These are phyloP conservation scores for Pseudognaphalium luteoalbum DNA, from an alignment of 129 eudicot genomes.

Conservation along the genomic window DNA sequence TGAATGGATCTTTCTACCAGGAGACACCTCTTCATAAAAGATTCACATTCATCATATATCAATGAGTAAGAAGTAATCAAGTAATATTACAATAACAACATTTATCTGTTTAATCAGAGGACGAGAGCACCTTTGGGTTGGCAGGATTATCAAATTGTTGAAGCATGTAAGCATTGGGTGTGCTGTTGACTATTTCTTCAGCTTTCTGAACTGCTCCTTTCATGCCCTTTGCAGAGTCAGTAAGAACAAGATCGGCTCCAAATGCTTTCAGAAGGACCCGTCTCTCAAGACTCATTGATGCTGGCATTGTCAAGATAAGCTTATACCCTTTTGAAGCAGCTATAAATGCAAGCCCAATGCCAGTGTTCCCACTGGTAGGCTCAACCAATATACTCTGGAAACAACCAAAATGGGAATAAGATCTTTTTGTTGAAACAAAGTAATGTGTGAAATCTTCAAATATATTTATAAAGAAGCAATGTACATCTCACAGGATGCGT, in stretches of 20 bases:
- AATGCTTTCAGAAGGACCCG: slow-evolving; percentile 95
- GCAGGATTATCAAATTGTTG: slow-evolving; percentile 99
- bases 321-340: slow-evolving; percentile 98
- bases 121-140: slow-evolving; percentile 78
- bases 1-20: background rate
- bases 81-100: too few species aligned
- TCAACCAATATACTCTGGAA: slow-evolving; percentile 87
- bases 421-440: background rate
- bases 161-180: slow-evolving; percentile 94
- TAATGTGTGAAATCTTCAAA: background rate
- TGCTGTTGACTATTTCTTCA: slow-evolving; percentile 76
- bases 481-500: background rate
- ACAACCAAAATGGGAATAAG: slow-evolving; percentile 15
- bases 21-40: background rate
- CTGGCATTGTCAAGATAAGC: slow-evolving; percentile 94
- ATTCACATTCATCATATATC: background rate
- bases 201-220: slow-evolving; percentile 97
- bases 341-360: slow-evolving; percentile 98
- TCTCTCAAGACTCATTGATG: slow-evolving; percentile 99
- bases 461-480: too few species aligned
- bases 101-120: background rate
- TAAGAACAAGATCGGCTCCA: slow-evolving; percentile 95
- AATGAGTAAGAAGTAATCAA: slow-evolving; percentile 7
- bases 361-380: slow-evolving; percentile 99
- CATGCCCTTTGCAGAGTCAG: slow-evolving; percentile 97